Conservation (phyloP, 1,284 basidiomycete genomes). For the Hemileia vastatrix region DNA sequence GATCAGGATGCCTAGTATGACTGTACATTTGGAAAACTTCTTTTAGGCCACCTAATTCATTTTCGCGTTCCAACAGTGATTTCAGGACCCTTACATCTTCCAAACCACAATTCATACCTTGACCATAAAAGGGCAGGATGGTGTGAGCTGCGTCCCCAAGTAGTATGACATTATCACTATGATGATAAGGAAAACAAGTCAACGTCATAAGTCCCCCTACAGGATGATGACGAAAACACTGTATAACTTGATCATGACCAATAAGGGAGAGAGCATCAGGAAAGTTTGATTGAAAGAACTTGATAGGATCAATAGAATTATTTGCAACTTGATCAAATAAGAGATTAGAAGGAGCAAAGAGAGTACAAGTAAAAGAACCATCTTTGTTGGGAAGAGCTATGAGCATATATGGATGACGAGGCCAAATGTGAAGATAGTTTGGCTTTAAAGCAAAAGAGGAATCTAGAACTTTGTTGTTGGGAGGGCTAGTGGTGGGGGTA, state of each 20-base stretch:
- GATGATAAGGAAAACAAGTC: constrained; percentile 62
- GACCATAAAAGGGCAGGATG: constrained; percentile 81
- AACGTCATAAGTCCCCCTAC: constrained; percentile 73
- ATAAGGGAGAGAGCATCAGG: constrained; percentile 74
- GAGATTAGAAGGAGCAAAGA: constrained; percentile 77
- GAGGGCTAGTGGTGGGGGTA: constrained; percentile 51
- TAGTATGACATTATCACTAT: constrained; percentile 74
- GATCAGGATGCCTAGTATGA: constrained; percentile 68
- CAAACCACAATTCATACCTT: constrained; percentile 93
- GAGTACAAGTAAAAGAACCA: constrained; percentile 55
- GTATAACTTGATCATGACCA: constrained; percentile 63
- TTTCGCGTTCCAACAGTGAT: constrained; percentile 60
- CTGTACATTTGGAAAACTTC: constrained; percentile 67
- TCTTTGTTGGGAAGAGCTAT: constrained; percentile 90
- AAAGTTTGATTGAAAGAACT: constrained; percentile 77
- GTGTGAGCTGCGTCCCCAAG: constrained; percentile 91
- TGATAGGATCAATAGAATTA: constrained; percentile 38
- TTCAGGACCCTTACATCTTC: constrained; percentile 90
- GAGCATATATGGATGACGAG: constrained; percentile 94
- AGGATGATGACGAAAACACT: constrained; percentile 71
- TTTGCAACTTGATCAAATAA: constrained; percentile 50
- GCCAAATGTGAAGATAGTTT: constrained; percentile 97
- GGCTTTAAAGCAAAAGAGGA: constrained; percentile 73
- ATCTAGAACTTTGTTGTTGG: too few species aligned
- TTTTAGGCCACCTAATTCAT: constrained; percentile 54